Evolutionary conservation across 305 asterid species (phyloP).

Genomic region (Solanum hybrid): DNA sequence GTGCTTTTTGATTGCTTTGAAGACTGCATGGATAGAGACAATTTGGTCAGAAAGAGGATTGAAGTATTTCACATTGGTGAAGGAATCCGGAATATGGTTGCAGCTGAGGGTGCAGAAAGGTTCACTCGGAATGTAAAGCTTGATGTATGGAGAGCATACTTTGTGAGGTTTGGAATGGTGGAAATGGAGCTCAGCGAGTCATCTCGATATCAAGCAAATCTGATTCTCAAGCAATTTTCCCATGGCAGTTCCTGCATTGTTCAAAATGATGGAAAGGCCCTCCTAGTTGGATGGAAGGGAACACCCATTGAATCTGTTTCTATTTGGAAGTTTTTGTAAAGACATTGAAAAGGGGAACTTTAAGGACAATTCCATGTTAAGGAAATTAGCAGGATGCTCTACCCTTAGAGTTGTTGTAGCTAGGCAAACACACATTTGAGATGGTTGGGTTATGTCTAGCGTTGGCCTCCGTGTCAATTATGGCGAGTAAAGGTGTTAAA

Average conservation of each 20-base stretch:
- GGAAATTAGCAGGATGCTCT: not conserved
- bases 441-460: not conserved
- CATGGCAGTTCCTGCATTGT: conserved; percentile 30
- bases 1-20: conserved; percentile 46
- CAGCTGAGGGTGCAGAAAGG: conserved; percentile 20
- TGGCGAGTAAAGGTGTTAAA: not conserved
- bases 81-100: conserved; percentile 22
- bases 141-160: conserved; percentile 30
- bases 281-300: conserved; percentile 45
- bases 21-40: conserved; percentile 32
- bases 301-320: conserved; percentile 39
- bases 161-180: conserved; percentile 25
- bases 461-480: not conserved
- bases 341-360: not conserved
- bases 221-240: conserved; percentile 18
- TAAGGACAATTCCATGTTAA: not conserved
- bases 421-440: not conserved
- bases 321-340: conserved; percentile 30
- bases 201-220: conserved; percentile 19
- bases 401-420: not conserved
- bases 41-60: conserved; percentile 6
- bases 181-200: conserved; percentile 21
- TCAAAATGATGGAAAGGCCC: conserved; percentile 19
- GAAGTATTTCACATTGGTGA: conserved; percentile 17
- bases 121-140: conserved; percentile 19